Evolutionary conservation across 805 yeast genomes (phyloP).

Genomic region (Cyberlindnera veronae): DNA sequence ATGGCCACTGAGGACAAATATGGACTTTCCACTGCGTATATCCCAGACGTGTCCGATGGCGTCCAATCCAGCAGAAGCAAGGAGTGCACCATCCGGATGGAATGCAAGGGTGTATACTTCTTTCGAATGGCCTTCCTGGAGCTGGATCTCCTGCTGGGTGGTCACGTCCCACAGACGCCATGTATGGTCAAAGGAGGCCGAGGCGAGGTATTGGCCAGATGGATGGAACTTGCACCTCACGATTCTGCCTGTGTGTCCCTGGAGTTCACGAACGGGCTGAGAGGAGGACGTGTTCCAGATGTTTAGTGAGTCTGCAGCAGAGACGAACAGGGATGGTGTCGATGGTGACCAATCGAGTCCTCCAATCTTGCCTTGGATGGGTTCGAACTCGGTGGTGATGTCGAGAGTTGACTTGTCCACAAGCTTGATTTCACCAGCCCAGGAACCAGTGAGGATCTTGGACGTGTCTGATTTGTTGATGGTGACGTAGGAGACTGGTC

Average conservation of each 20-base stretch:
- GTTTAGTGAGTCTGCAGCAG: slow-evolving; percentile 12
- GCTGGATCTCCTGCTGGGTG: slow-evolving; percentile 44
- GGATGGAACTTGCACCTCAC: slow-evolving; percentile 67
- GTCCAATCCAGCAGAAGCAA: slow-evolving; percentile 79
- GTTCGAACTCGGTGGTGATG: slow-evolving; percentile 19
- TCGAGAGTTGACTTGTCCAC: slow-evolving; percentile 39
- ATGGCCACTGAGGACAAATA: slow-evolving; percentile 63
- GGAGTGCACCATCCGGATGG: slow-evolving; percentile 74
- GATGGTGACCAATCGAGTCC: slow-evolving; percentile 63
- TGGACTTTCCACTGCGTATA: slow-evolving; percentile 67
- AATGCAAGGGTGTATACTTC: slow-evolving; percentile 60
- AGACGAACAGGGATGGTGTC: slow-evolving; percentile 25
- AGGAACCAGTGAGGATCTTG: slow-evolving; percentile 64
- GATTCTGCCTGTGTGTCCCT: slow-evolving; percentile 54
- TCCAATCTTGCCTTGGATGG: slow-evolving; percentile 59
- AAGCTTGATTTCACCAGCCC: slow-evolving; percentile 72
- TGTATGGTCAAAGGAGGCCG: slow-evolving; percentile 79
- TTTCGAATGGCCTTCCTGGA: slow-evolving; percentile 85
- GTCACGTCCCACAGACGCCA: slow-evolving; percentile 86
- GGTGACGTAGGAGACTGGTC: slow-evolving; percentile 64
- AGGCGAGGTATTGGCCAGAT: slow-evolving; percentile 47
- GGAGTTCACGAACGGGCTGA: slow-evolving; percentile 17
- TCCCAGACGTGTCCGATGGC: slow-evolving; percentile 80
- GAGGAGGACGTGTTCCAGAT: slow-evolving; percentile 15
- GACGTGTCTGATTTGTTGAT: slow-evolving; percentile 36